Base-by-base conservation (phyloP, 176 grass and related monocot genomes). In the Eleusine indica region DNA sequence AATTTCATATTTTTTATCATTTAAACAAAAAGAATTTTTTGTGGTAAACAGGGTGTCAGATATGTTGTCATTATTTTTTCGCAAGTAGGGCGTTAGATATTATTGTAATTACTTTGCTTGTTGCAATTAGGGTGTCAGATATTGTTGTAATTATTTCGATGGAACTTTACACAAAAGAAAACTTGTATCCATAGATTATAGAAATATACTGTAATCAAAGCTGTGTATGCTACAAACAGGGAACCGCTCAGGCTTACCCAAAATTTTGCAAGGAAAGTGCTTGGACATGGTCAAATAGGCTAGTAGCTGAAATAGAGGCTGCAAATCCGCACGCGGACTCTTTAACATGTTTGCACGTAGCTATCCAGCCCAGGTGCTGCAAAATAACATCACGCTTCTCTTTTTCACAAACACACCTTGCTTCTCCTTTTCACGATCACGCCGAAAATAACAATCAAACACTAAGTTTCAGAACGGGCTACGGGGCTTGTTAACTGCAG, bases 81-180 rank as follows among this genome's bases (percentile, higher is more conserved):
- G 19, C 56, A 49, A 16, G 14, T 53, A 51, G 48, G 48, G 14
- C 14, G 51, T 49, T 53, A 63, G 65, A 64, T 77, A 13, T 35
- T 70, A 12, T 72, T 82, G 21, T 89, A 76, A 68, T 39, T 39
- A 44, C 44, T 38, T 77, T 53, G 14, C 14, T 17, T 53, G 48
- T 2, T 2, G 48, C 48, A 51, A 17, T 54, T 54, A 54, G 52
- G 52, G 18, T 54, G 52, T 49, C 53, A 63, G 66, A 64, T 77
- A 17, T 41, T 70, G 17, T 72, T 82, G 30, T 89, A 76, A 68
- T 40, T 39, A 63, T 67, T 41, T 67, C 19, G 13, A 73, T 18
- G 29, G 44, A 86, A 64, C 44, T 78, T 77, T 52, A 80, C 37
- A 28, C n/a, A 53, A 56, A 70, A 81, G 3, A 28, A 11, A 62